phyloP scores from a whole-genome alignment of 352 stramenopile species.

The Phytophthora brassicae region DNA sequence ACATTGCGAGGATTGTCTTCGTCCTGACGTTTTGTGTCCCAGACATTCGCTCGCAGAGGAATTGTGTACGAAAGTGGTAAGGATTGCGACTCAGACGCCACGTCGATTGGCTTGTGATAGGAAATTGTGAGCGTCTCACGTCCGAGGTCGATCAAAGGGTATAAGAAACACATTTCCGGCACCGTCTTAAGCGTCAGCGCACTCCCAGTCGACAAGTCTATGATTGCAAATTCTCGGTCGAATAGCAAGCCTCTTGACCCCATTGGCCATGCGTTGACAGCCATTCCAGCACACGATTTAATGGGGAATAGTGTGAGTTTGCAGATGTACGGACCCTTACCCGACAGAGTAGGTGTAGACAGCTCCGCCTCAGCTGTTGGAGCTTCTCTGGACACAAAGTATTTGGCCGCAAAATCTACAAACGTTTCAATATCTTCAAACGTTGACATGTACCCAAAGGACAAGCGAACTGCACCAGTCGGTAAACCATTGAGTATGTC shows the following conservation, averaged over 20 bases:
- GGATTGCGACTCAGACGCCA: conserved; percentile 2
- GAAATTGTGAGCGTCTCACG: conserved; percentile 58
- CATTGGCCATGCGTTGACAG: conserved; percentile 57
- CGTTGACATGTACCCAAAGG: conserved; percentile 77
- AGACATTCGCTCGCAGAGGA: conserved; percentile 28
- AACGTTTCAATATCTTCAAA: conserved; percentile 66
- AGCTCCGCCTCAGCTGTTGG: neutral
- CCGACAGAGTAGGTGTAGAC: neutral
- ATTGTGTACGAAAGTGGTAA: conserved; percentile 36
- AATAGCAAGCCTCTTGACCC: conserved; percentile 62
- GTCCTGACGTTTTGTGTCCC: conserved; percentile 18
- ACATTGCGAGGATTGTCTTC: conserved; percentile 36
- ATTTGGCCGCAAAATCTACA: conserved; percentile 52
- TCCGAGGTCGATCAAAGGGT: conserved; percentile 59
- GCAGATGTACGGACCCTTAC: conserved; percentile 28
- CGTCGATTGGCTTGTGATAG: conserved; percentile 14
- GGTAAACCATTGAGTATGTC: conserved; percentile 65
- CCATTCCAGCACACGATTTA: conserved; percentile 74
- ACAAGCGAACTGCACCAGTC: conserved; percentile 72
- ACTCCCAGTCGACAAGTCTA: conserved; percentile 50
- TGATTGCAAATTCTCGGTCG: conserved; percentile 76
- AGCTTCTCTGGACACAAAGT: conserved; percentile 52
- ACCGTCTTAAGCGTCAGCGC: conserved; percentile 63
- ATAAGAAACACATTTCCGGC: conserved; percentile 62
- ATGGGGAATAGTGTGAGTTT: conserved; percentile 76